Conservation (phyloP, 306 rosid species). For the Prunus salicina region DNA sequence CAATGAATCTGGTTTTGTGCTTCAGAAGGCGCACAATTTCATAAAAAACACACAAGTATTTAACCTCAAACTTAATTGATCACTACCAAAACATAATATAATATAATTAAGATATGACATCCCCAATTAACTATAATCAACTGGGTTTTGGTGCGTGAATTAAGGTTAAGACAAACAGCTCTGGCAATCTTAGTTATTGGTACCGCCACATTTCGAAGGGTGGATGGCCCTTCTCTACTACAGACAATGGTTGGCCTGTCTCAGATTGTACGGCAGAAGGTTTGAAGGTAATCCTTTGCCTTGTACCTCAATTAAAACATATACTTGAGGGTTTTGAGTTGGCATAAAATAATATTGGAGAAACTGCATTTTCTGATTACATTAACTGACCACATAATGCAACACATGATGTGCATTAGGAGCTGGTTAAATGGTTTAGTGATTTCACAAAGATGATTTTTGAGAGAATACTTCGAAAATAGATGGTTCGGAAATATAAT, state of each 20-base stretch:
- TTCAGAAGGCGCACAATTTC: constrained; percentile 56
- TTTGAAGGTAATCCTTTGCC: constrained; percentile 47
- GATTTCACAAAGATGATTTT: no score
- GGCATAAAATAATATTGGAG: not conserved
- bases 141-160: not conserved
- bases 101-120: not conserved
- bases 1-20: constrained; percentile 50
- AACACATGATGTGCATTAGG: no score
- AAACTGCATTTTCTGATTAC: not conserved
- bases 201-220: constrained; percentile 68
- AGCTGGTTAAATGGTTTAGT: no score
- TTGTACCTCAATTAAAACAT: not conserved
- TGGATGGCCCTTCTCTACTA: constrained; percentile 78
- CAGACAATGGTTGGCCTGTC: constrained; percentile 66
- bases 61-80: not conserved
- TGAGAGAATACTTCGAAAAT: no score
- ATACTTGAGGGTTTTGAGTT: not conserved
- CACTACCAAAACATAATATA: not conserved
- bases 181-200: constrained; percentile 42
- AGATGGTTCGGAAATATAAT: no score
- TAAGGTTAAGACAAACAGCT: constrained; percentile 38
- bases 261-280: constrained; percentile 78
- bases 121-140: not conserved
- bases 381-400: no score
- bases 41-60: constrained; percentile 54